These are phyloP conservation scores for Catenaria anguillulae DNA, from an alignment of 371 early-diverging fungal genomes.

Conservation along the genomic window DNA sequence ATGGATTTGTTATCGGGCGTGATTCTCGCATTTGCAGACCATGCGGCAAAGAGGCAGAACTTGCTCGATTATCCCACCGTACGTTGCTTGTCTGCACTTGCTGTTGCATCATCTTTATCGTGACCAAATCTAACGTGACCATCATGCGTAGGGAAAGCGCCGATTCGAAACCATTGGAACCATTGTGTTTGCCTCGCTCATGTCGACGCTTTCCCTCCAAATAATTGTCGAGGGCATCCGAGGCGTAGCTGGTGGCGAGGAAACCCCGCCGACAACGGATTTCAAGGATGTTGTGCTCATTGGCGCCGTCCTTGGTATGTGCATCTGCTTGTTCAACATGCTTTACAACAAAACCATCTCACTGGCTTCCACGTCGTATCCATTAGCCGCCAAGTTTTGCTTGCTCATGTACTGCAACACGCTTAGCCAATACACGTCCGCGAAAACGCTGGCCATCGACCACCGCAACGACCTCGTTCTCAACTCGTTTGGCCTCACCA, in stretches of 20 bases:
- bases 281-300: no score
- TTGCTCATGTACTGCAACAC: constrained; percentile 60
- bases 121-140: background rate
- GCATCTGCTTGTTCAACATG: no score
- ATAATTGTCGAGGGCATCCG: no score
- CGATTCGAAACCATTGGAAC: constrained; percentile 86
- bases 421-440: constrained; percentile 25
- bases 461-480: constrained; percentile 79
- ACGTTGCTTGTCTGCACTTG: no score
- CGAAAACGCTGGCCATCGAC: constrained; percentile 65
- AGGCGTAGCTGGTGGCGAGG: no score
- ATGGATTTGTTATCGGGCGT: constrained; percentile 70
- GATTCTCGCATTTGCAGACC: constrained; percentile 47
- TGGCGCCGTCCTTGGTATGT: no score
- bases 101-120: background rate
- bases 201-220: constrained; percentile 78
- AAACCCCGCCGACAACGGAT: no score
- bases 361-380: no score
- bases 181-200: constrained; percentile 79
- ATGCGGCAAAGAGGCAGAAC: constrained; percentile 43
- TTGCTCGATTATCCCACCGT: constrained; percentile 60
- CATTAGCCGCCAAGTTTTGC: constrained; percentile 41
- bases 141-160: no score
- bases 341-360: no score
- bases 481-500: constrained; percentile 60